Evolutionary conservation across 2,329 filamentous ascomycete genomes (phyloP).

Genomic region (Neonectria ditissima): DNA sequence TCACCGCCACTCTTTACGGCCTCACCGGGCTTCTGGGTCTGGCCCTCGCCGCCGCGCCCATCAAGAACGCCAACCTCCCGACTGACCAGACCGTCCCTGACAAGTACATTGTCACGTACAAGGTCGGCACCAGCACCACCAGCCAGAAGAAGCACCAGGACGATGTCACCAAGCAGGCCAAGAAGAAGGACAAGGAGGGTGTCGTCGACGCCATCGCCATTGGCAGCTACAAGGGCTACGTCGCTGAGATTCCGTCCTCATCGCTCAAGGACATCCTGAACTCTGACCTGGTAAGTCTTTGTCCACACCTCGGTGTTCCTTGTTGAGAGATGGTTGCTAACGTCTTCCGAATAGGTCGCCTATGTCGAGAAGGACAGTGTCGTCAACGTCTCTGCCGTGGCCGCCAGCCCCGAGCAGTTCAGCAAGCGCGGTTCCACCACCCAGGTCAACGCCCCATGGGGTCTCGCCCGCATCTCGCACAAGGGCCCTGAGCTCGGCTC

Average conservation of each 20-base stretch:
- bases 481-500: background rate
- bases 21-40: constrained; percentile 16
- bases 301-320: too few relatives aligned
- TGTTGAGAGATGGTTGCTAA: background rate
- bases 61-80: constrained; percentile 19
- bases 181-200: constrained; percentile 25
- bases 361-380: constrained; percentile 25
- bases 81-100: constrained; percentile 21
- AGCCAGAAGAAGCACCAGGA: constrained; percentile 23
- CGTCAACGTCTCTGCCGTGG: constrained; percentile 11
- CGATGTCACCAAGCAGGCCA: constrained; percentile 1
- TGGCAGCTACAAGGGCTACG: constrained; percentile 17
- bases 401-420: background rate
- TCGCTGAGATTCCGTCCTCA: constrained; percentile 17
- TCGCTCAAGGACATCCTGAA: constrained; percentile 18
- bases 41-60: constrained; percentile 16
- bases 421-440: background rate
- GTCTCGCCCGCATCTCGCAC: constrained; percentile 26
- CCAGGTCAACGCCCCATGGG: constrained; percentile 24
- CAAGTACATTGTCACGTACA: constrained; percentile 33
- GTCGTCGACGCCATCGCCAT: constrained; percentile 18
- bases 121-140: background rate
- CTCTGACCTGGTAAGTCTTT: constrained; percentile 12
- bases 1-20: constrained; percentile 18
- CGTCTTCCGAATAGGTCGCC: background rate